phyloP scores from a whole-genome alignment of 805 yeast species.

The Ogataea degrootiae region DNA sequence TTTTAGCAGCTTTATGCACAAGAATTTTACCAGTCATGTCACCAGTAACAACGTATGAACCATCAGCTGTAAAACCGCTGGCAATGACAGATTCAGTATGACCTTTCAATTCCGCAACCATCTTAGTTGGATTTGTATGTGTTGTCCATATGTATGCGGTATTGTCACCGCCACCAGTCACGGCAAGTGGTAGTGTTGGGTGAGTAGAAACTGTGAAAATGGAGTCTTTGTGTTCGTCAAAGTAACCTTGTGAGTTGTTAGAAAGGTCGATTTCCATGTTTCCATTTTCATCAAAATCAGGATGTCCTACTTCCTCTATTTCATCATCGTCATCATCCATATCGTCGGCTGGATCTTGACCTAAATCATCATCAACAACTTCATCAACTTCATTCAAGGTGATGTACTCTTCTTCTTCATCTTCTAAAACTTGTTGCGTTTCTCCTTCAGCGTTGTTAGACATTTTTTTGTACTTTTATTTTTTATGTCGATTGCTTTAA shows the following conservation, averaged over 20 bases:
- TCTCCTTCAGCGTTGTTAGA: neutral
- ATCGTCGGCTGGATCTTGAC: constrained; percentile 39
- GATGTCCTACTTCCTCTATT: constrained; percentile 33
- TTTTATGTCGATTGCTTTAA: neutral
- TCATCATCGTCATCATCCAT: constrained; percentile 34
- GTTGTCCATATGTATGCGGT: constrained; percentile 89
- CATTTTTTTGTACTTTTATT: neutral
- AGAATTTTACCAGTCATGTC: constrained; percentile 91
- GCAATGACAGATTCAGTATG: constrained; percentile 86
- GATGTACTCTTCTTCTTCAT: constrained; percentile 22
- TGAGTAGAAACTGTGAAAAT: constrained; percentile 78
- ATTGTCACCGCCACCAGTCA: constrained; percentile 96
- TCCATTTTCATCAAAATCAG: constrained; percentile 40
- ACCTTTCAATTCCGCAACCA: constrained; percentile 71
- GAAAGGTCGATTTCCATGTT: constrained; percentile 77
- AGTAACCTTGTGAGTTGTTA: constrained; percentile 84
- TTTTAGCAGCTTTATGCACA: constrained; percentile 64
- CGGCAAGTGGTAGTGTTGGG: constrained; percentile 78
- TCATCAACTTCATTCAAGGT: constrained; percentile 29
- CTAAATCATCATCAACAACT: constrained; percentile 29
- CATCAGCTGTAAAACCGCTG: constrained; percentile 81
- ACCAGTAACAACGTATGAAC: constrained; percentile 76
- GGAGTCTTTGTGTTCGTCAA: constrained; percentile 87
- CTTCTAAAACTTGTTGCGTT: neutral
- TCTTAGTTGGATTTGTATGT: constrained; percentile 76